A percentile compares a stretch with the other conserved stretches of the same genome.
Conservation (phyloP, 106 monocot species). For the Narthecium ossifragum region DNA sequence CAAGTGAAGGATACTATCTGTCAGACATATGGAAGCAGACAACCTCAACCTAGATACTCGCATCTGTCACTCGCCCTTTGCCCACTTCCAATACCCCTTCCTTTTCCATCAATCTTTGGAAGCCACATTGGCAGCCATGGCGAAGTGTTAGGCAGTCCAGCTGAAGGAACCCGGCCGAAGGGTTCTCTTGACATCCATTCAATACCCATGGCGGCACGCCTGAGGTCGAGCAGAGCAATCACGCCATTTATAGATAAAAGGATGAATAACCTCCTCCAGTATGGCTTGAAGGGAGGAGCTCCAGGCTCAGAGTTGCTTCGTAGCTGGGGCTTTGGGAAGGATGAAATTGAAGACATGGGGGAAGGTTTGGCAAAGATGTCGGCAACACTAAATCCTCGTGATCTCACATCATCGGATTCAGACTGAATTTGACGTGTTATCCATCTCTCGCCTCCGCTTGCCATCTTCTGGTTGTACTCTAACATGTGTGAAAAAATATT, state of each 20-base stretch:
- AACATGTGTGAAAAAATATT: neutral
- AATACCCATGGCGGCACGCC: constrained; percentile 66
- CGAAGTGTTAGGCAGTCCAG: constrained; percentile 21
- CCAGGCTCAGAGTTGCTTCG: constrained; percentile 46
- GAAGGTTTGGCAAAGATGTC: constrained; percentile 50
- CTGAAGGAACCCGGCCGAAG: constrained; percentile 10
- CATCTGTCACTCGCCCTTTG: constrained; percentile 52
- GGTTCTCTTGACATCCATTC: constrained; percentile 76
- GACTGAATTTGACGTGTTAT: too few species aligned
- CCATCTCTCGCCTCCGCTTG: too few species aligned
- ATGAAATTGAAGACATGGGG: constrained; percentile 80
- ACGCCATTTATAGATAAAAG: constrained; percentile 65
- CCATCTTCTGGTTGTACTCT: too few species aligned
- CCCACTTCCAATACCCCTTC: constrained; percentile 84
- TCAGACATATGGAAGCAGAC: constrained; percentile 19
- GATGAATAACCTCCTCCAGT: constrained; percentile 34
- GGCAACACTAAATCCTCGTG: constrained; percentile 28
- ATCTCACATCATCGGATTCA: constrained; percentile 41
- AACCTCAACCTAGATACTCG: constrained; percentile 29
- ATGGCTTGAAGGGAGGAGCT: constrained; percentile 58
- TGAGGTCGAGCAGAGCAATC: constrained; percentile 72
- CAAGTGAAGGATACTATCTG: constrained; percentile 45
- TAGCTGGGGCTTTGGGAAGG: constrained; percentile 70
- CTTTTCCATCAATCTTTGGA: constrained; percentile 83
- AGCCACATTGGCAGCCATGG: constrained; percentile 45